A percentile compares a stretch with the other conserved stretches of the same genome.
Conservation (phyloP, 352 stramenopile species). For the Bremia lactucae region DNA sequence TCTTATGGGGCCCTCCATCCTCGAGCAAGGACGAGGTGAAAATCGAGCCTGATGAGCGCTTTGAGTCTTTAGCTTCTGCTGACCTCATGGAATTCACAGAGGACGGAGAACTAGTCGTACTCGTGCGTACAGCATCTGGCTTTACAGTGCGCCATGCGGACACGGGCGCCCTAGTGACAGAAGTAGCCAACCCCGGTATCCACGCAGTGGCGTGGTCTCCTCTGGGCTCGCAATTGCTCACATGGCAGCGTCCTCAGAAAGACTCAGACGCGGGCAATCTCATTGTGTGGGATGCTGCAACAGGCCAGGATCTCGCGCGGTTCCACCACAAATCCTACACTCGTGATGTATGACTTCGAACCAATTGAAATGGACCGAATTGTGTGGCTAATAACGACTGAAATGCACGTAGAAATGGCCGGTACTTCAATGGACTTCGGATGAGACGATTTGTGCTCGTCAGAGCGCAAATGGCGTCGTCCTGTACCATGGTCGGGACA, state of each 20-base stretch:
- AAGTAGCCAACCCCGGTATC: conserved; percentile 65
- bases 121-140: conserved; percentile 48
- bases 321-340: conserved; percentile 85
- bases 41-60: conserved; percentile 44
- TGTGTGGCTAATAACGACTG: neutral
- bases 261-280: conserved; percentile 65
- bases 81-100: conserved; percentile 70
- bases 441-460: conserved; percentile 79
- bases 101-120: conserved; percentile 53
- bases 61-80: conserved; percentile 27
- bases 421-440: conserved; percentile 83
- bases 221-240: conserved; percentile 71
- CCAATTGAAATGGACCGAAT: neutral
- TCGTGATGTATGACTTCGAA: conserved; percentile 40
- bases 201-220: conserved; percentile 76
- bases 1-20: conserved; percentile 59
- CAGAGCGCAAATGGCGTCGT: conserved; percentile 68
- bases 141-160: conserved; percentile 64
- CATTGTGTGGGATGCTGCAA: conserved; percentile 65
- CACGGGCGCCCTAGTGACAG: conserved; percentile 40
- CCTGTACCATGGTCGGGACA: conserved; percentile 63
- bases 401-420: conserved; percentile 64
- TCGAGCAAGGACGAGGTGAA: conserved; percentile 32
- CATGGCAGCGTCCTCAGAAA: conserved; percentile 81
- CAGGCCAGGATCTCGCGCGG: conserved; percentile 45